phyloP scores from a whole-genome alignment of 2,329 filamentous ascomycete species.

The Cladosporium sp. region DNA sequence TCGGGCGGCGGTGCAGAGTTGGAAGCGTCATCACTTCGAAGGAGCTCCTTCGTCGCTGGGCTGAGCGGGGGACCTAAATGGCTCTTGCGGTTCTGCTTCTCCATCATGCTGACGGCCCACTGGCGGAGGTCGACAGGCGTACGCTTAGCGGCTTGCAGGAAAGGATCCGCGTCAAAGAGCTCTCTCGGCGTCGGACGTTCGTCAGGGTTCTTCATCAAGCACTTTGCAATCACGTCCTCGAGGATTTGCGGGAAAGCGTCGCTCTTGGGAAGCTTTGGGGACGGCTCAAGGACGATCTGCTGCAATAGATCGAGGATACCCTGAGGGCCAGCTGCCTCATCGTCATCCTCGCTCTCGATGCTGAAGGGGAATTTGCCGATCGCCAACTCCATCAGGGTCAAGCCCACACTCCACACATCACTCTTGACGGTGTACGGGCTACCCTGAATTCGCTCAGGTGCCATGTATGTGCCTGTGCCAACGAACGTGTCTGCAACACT shows the following conservation, averaged over 20 bases:
- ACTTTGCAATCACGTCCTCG: conserved; percentile 96
- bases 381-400: conserved; percentile 92
- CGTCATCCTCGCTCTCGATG: conserved; percentile 67
- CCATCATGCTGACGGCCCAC: conserved; percentile 92
- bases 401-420: conserved; percentile 96
- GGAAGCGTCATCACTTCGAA: conserved; percentile 44
- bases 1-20: conserved; percentile 11
- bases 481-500: conserved; percentile 98
- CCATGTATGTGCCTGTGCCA: conserved; percentile 98
- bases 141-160: conserved; percentile 91
- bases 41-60: conserved; percentile 69
- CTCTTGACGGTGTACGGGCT: conserved; percentile 97
- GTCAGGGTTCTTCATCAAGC: conserved; percentile 81
- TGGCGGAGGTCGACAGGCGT: conserved; percentile 90
- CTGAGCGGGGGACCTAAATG: conserved; percentile 77
- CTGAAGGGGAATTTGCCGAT: conserved; percentile 97
- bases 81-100: conserved; percentile 90
- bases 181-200: conserved; percentile 87
- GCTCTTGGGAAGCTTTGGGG: conserved; percentile 88
- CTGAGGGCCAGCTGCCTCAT: conserved; percentile 66
- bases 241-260: conserved; percentile 93
- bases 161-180: conserved; percentile 86
- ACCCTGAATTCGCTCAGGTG: conserved; percentile 93
- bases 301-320: conserved; percentile 94
- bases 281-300: conserved; percentile 94